A percentile compares a stretch with the other conserved stretches of the same genome.
These are phyloP conservation scores for Trametes sanguinea DNA, from an alignment of 768 basidiomycete genomes.

Conservation along the genomic window DNA sequence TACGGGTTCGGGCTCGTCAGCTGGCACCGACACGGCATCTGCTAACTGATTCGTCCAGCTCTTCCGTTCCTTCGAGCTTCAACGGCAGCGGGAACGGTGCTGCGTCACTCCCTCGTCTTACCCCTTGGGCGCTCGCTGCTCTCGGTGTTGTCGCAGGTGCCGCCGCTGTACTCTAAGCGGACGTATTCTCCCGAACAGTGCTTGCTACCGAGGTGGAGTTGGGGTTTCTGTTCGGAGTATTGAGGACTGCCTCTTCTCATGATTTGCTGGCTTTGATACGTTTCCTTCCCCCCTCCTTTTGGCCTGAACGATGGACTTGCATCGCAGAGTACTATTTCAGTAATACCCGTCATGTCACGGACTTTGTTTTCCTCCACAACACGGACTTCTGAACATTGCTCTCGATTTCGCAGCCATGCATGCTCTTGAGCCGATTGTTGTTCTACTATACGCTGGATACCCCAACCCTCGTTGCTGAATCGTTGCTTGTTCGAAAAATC, in stretches of 20 bases:
- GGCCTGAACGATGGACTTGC: conserved; percentile 6
- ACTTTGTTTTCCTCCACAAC: background rate
- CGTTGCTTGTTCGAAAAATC: too few species aligned
- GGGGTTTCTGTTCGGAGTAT: background rate
- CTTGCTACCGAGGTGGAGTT: background rate
- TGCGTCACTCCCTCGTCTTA: conserved; percentile 29
- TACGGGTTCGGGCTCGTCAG: conserved; percentile 9
- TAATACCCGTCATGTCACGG: conserved; percentile 16
- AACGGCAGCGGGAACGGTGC: conserved; percentile 34
- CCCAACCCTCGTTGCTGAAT: too few species aligned
- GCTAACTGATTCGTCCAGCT: conserved; percentile 33
- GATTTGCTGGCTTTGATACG: background rate
- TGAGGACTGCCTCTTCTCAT: background rate
- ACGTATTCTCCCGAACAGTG: too few species aligned
- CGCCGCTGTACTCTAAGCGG: conserved; percentile 44
- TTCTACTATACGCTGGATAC: conserved; percentile 2
- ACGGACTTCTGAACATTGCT: conserved; percentile 15
- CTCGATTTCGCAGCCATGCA: background rate
- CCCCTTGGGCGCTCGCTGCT: conserved; percentile 35
- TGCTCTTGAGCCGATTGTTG: background rate
- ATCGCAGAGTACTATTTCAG: conserved; percentile 10
- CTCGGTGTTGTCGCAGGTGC: conserved; percentile 53
- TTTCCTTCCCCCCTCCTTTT: background rate
- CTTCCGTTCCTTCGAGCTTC: conserved; percentile 35
- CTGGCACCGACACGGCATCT: conserved; percentile 26